These are phyloP conservation scores for Verticillium zaregamsianum DNA, from an alignment of 2,329 filamentous ascomycete species.

Conservation along the genomic window DNA sequence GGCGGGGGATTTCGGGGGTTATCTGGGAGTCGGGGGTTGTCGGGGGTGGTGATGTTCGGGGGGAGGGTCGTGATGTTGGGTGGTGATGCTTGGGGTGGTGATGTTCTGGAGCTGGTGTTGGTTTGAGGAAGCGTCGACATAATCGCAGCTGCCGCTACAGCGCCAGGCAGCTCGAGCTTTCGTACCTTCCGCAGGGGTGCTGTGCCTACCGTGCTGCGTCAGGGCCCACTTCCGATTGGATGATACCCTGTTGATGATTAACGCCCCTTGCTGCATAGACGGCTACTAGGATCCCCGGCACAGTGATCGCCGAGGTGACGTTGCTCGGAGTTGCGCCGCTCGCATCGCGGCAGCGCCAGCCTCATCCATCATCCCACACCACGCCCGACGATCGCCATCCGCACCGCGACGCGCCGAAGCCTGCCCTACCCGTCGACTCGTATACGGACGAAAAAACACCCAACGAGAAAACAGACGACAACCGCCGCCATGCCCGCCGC, in stretches of 20 bases:
- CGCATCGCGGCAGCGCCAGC: not conserved
- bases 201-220: slow-evolving; percentile 15
- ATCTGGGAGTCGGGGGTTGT: not conserved
- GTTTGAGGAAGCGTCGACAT: not conserved
- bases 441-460: not conserved
- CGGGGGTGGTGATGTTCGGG: slow-evolving; percentile 5
- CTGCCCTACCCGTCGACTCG: not conserved
- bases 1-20: slow-evolving; percentile 28
- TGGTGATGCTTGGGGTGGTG: slow-evolving; percentile 6
- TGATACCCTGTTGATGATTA: not conserved
- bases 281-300: not conserved
- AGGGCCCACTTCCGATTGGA: not conserved
- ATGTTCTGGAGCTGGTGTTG: not conserved
- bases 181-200: slow-evolving; percentile 17
- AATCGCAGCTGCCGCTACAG: slow-evolving; percentile 5
- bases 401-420: not conserved
- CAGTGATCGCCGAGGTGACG: not conserved
- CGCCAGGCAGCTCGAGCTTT: slow-evolving; percentile 25
- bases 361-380: not conserved
- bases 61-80: slow-evolving; percentile 10
- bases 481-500: slow-evolving; percentile 61
- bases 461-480: not conserved
- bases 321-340: not conserved
- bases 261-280: no score
- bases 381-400: not conserved